These are phyloP conservation scores for Phytophthora sojae DNA, from an alignment of 352 stramenopile species.

Conservation along the genomic window DNA sequence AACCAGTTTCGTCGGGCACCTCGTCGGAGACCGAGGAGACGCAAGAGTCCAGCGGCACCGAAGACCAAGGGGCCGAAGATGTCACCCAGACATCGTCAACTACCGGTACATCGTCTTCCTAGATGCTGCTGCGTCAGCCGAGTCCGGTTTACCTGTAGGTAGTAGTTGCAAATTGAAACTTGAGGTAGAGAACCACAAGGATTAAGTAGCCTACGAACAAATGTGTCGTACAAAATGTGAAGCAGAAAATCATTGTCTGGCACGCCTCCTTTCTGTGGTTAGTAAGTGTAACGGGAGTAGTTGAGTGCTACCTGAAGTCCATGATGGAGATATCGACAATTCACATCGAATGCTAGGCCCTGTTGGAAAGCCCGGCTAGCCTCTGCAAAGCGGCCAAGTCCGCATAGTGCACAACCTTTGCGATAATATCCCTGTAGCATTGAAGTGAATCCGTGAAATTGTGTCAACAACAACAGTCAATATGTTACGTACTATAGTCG, in stretches of 20 bases:
- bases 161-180: not conserved
- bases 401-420: slow-evolving; percentile 69
- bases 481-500: slow-evolving; percentile 52
- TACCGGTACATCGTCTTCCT: not conserved
- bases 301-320: slow-evolving; percentile 60
- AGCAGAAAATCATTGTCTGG: not conserved
- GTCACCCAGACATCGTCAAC: not conserved
- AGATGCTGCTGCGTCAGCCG: not conserved
- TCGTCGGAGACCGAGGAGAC: not conserved
- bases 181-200: not conserved
- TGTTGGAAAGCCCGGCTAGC: slow-evolving; percentile 68
- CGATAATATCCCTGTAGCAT: slow-evolving; percentile 67
- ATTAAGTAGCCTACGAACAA: not conserved
- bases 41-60: not conserved
- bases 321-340: slow-evolving; percentile 64
- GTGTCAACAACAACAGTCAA: not conserved
- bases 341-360: slow-evolving; percentile 68
- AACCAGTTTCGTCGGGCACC: not conserved
- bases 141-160: not conserved
- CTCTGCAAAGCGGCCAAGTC: slow-evolving; percentile 55
- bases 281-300: slow-evolving; percentile 29
- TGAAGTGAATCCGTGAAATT: not conserved
- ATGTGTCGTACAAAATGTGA: slow-evolving; percentile 2
- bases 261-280: slow-evolving; percentile 4
- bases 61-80: not conserved